Base-by-base conservation (phyloP, 164 flowering plant genomes). In the Dillenia turbinata region DNA sequence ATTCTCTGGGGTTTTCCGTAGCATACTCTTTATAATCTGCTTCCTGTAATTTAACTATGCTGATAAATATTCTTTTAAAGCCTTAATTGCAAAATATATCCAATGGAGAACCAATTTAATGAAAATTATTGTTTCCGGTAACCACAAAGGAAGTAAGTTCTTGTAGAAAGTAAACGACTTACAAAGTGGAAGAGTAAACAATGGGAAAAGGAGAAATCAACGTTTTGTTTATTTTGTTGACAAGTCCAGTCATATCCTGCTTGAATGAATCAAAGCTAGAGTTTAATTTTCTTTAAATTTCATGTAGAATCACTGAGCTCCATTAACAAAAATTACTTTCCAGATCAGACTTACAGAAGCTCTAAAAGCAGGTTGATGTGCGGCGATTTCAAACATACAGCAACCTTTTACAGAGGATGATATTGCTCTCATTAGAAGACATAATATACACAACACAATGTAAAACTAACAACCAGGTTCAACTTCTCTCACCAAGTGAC, bases 1-100 rank as follows among this genome's bases (percentile, higher is more conserved):
- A 44, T 87, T 86, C 71, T 91, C 97, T 48, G 97, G 97, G 59
- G 73, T 86, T 78, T 86, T 91, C 73, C 97, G 77, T 44, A 91
- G 78, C 96, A 91, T 88, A 78, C 75, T 85, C 76, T 88, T 90
- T 55, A 90, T 88, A 51, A 90, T 74, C 65, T 85, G 88, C 62
- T 90, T 90, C 75, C 97, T 90, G 85, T 13, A 53, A 69, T 22
- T 33, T 33, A 33, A 33, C 40, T 33, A 33, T 5, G 40, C 40
- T 33, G 40, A 33, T 33, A 33, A 33, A 33, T 33, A 33, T 33
- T 33, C 40, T 33, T 33, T 33, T 33, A 33, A 33, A 33, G 40
- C 40, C 40, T 33, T 6, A 33, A 33, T 33, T 4, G 40, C 40
- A 33, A 33, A 33, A 33, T 33, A 6, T 33, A 33, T 33, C 40